phyloP scores from a whole-genome alignment of 176 grass and related monocot genomes.

The Calamus simplicifolius region DNA sequence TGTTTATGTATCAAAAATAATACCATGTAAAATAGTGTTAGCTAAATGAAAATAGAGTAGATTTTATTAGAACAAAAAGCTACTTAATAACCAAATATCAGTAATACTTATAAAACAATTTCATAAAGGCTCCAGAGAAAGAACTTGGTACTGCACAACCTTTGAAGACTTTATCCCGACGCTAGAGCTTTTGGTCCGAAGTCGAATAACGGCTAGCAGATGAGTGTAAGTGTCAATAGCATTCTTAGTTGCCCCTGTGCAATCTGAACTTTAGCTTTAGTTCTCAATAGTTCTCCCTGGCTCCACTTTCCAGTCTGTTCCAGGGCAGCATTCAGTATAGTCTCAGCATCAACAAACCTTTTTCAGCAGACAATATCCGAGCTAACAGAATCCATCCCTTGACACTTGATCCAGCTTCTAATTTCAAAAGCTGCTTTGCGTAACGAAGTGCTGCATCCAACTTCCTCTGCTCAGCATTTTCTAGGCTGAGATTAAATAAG shows the following conservation, averaged over 20 bases:
- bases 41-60: too few relatives aligned
- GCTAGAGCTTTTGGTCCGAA: conserved; percentile 55
- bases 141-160: conserved; percentile 14
- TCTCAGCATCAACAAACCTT: conserved; percentile 58
- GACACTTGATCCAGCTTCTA: conserved; percentile 71
- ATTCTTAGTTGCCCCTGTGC: conserved; percentile 58
- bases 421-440: conserved; percentile 67
- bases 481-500: conserved; percentile 66
- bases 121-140: too few relatives aligned
- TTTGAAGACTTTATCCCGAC: conserved; percentile 50
- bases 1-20: too few relatives aligned
- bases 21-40: too few relatives aligned
- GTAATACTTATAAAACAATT: too few relatives aligned
- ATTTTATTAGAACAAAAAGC: too few relatives aligned
- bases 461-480: conserved; percentile 91
- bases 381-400: conserved; percentile 91
- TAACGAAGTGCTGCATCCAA: conserved; percentile 72
- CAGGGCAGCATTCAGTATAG: conserved; percentile 68
- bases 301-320: conserved; percentile 85
- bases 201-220: conserved; percentile 73
- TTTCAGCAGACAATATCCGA: conserved; percentile 85
- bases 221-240: conserved; percentile 77
- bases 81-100: too few relatives aligned
- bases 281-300: conserved; percentile 52
- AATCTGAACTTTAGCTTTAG: conserved; percentile 86